phyloP scores from a whole-genome alignment of 2,329 filamentous ascomycete species.

The Colletotrichum kahawae region DNA sequence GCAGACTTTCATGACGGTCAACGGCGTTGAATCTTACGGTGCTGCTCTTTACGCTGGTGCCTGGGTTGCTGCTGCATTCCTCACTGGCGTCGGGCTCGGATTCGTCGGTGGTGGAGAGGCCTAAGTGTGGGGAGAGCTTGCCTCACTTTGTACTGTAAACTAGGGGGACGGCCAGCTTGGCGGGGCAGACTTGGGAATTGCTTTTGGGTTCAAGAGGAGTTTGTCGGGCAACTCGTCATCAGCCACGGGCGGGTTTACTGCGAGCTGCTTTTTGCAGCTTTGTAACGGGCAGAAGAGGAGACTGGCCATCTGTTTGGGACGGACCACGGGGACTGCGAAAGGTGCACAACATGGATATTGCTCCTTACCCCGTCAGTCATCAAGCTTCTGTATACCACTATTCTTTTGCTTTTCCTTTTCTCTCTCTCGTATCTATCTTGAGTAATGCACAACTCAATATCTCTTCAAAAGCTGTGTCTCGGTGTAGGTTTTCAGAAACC shows the following conservation, averaged over 20 bases:
- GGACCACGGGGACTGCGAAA: not conserved
- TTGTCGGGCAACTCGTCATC: not conserved
- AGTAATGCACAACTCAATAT: slow-evolving; percentile 4
- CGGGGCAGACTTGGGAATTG: not conserved
- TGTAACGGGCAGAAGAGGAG: not conserved
- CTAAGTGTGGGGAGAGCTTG: not conserved
- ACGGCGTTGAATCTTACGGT: slow-evolving; percentile 72
- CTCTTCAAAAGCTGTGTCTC: not conserved
- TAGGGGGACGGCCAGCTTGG: not conserved
- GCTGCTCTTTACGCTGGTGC: slow-evolving; percentile 75
- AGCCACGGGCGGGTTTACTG: not conserved
- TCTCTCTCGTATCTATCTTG: not conserved
- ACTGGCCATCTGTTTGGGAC: not conserved
- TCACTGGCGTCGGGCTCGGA: slow-evolving; percentile 62
- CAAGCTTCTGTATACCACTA: slow-evolving; percentile 11
- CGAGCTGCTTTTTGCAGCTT: not conserved
- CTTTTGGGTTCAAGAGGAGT: not conserved
- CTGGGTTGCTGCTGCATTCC: slow-evolving; percentile 71
- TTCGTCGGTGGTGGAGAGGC: slow-evolving; percentile 48
- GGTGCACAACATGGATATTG: not conserved
- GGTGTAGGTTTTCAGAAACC: not conserved
- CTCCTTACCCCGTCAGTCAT: not conserved
- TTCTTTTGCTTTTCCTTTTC: not conserved
- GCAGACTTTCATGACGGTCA: slow-evolving; percentile 69
- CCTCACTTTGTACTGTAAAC: not conserved